phyloP scores from a whole-genome alignment of 2,329 filamentous ascomycete genomes.

The Pestalotiopsis sp. region DNA sequence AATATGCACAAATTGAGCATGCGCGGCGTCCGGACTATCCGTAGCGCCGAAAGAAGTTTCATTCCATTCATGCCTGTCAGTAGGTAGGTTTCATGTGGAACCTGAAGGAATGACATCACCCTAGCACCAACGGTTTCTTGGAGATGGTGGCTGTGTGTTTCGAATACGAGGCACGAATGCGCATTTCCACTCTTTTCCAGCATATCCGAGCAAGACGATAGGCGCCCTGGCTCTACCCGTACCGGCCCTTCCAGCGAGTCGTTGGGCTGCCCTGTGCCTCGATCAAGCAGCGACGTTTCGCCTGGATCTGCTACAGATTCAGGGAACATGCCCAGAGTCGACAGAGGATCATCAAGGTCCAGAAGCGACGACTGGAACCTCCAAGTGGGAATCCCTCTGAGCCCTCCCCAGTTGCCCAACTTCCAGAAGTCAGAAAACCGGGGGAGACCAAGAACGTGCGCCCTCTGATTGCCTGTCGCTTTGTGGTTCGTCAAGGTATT shows the following conservation, averaged over 20 bases:
- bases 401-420: neutral
- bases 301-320: neutral
- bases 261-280: neutral
- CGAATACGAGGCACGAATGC: conserved; percentile 9
- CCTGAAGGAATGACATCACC: conserved; percentile 1
- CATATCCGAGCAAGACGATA: neutral
- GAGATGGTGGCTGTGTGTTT: conserved; percentile 12
- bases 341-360: neutral
- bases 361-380: neutral
- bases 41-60: too few species aligned
- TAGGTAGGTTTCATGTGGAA: too few species aligned
- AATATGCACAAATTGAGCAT: too few species aligned
- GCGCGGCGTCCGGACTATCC: too few species aligned
- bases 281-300: neutral
- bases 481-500: neutral
- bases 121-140: neutral
- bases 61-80: too few species aligned
- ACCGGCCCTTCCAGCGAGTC: neutral
- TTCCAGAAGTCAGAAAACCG: neutral
- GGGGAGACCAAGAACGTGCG: neutral
- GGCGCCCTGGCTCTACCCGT: neutral
- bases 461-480: neutral
- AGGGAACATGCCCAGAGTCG: neutral
- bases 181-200: conserved; percentile 7
- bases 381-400: neutral